Base-by-base conservation (phyloP, 2,329 filamentous ascomycete species). In the Fusarium setosum region DNA sequence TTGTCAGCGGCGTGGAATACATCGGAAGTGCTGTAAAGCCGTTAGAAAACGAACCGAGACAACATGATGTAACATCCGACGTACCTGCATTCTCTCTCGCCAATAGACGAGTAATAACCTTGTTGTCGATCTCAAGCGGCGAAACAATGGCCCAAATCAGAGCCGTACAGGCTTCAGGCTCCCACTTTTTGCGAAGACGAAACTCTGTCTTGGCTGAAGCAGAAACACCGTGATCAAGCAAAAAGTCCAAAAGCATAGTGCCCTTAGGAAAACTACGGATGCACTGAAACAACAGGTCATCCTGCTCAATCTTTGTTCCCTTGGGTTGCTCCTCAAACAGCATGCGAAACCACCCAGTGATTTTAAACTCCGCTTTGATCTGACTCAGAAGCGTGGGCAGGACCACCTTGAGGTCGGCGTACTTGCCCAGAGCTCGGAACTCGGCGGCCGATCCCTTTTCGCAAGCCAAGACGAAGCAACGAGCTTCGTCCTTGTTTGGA, bases 101-200 rank as follows among this genome's bases (percentile, higher is more conserved):
- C 5, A 63, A 4, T 0, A 63, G 20, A 10, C 21, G 37, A 1
- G 63, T n/a, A 4, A 63, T 44, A 0, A 63, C 59, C 5, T 18
- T 15, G 5, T 59, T 63, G 2, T 44, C 31, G 3, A 52, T 26
- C 11, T 44, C 51, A 1, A 45, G 20, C 3, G 34, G 34, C 1
- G 60, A 58, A 3, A 42, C 15, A 4, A 63, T 23, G 17, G 59
- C 31, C 60, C 60, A 63, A 2, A 59, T 29, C 2, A 63, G 53
- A 7, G 61, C 2, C 0, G 59, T 48, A 2, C 56, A 58, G 12
- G 42, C 59, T 1, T 63, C 60, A 1, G 26, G 17, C 1, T 2
- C 18, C 53, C 59, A 63, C 1, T 12, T 17, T 5, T 24, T 38
- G 1, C 32, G 60, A 3, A 63, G 12, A 7, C 29, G 52, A 10